Evolutionary conservation across 768 basidiomycete genomes (phyloP).

Genomic region (Boletus rubescentipes): DNA sequence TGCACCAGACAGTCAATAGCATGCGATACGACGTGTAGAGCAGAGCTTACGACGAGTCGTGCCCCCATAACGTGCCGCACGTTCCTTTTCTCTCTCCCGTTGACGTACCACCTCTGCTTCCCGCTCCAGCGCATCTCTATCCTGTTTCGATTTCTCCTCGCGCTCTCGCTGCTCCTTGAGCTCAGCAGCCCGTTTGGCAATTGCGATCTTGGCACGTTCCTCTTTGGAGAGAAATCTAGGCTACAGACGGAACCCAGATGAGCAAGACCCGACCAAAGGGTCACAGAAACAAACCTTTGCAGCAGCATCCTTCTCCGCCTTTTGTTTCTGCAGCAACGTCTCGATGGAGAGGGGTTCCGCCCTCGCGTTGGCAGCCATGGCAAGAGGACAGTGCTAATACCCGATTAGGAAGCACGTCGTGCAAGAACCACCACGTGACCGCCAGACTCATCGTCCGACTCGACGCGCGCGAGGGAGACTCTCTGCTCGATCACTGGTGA

Average conservation of each 20-base stretch:
- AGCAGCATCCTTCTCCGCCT: slow-evolving; percentile 84
- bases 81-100: slow-evolving; percentile 43
- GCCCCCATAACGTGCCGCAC: slow-evolving; percentile 40
- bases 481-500: slow-evolving; percentile 19
- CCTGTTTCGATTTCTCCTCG: slow-evolving; percentile 57
- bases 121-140: slow-evolving; percentile 72
- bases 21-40: neutral
- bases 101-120: slow-evolving; percentile 69
- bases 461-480: slow-evolving; percentile 20
- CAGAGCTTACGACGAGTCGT: slow-evolving; percentile 29
- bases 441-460: slow-evolving; percentile 19
- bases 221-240: slow-evolving; percentile 94
- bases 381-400: neutral
- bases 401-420: slow-evolving; percentile 11
- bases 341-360: slow-evolving; percentile 87
- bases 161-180: slow-evolving; percentile 69
- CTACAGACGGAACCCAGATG: slow-evolving; percentile 39
- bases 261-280: neutral
- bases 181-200: slow-evolving; percentile 83
- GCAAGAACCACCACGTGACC: slow-evolving; percentile 19
- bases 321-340: slow-evolving; percentile 81
- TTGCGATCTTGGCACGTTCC: slow-evolving; percentile 85
- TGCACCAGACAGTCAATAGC: slow-evolving; percentile 25
- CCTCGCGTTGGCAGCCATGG: slow-evolving; percentile 43
- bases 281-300: slow-evolving; percentile 61